A percentile compares a stretch with the other conserved stretches of the same genome.
Evolutionary conservation across 192 early-diverging fungal species (phyloP).

Genomic region (Thamnidium elegans): DNA sequence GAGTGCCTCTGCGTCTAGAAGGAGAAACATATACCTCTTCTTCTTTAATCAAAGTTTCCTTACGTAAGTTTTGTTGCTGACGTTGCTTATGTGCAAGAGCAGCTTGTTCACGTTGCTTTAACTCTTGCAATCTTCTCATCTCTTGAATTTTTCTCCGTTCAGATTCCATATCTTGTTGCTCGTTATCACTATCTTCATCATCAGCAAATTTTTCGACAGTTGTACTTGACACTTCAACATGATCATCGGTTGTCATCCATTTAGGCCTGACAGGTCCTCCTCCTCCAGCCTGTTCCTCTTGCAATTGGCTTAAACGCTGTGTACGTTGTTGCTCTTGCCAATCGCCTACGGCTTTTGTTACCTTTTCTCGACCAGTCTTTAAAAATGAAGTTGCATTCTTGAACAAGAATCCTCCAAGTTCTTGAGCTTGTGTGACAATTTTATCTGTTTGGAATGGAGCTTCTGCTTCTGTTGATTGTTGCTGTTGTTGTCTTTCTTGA

Average conservation of each 20-base stretch:
- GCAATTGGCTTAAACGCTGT: constrained; percentile 26
- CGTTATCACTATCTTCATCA: constrained; percentile 20
- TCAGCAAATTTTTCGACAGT: constrained; percentile 10
- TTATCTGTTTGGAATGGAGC: constrained; percentile 53
- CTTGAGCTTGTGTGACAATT: constrained; percentile 52
- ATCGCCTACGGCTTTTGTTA: constrained; percentile 59
- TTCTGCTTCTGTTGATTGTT: neutral
- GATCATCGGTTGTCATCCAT: constrained; percentile 35
- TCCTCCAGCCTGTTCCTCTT: constrained; percentile 23
- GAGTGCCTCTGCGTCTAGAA: constrained; percentile 17
- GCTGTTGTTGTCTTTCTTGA: neutral
- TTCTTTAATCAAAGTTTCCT: neutral
- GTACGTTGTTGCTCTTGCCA: constrained; percentile 42
- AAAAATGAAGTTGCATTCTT: constrained; percentile 66
- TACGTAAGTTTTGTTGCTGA: constrained; percentile 2
- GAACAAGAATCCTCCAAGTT: constrained; percentile 59
- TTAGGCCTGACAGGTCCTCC: constrained; percentile 29
- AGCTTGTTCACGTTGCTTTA: neutral
- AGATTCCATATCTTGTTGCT: neutral
- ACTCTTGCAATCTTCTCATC: neutral
- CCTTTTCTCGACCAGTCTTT: constrained; percentile 57
- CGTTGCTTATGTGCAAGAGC: neutral
- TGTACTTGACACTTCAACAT: neutral
- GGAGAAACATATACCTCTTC: constrained; percentile 31
- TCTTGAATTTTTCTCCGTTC: constrained; percentile 10